These are phyloP conservation scores for Xerocomus potaroensis DNA, from an alignment of 768 basidiomycete species.

Conservation along the genomic window DNA sequence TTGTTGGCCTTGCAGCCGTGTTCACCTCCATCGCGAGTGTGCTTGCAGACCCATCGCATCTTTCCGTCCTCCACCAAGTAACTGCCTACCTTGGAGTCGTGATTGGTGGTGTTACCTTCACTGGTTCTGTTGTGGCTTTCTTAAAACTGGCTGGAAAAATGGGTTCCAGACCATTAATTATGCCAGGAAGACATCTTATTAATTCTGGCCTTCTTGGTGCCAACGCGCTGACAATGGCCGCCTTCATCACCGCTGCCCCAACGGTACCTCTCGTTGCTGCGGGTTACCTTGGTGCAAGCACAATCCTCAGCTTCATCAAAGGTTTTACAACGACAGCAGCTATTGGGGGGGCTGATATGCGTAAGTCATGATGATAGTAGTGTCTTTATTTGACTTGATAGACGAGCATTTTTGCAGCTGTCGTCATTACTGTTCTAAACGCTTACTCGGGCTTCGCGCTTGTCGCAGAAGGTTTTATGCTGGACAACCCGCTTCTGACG, in stretches of 20 bases:
- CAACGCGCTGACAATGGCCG: constrained; percentile 70
- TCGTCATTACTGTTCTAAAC: constrained; percentile 87
- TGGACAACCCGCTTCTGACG: constrained; percentile 80
- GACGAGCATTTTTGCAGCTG: constrained; percentile 44
- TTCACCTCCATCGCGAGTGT: constrained; percentile 83
- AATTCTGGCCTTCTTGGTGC: constrained; percentile 68
- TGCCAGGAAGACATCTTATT: constrained; percentile 76
- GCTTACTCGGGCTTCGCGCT: constrained; percentile 90
- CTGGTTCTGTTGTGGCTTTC: constrained; percentile 87
- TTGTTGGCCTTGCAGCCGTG: constrained; percentile 87
- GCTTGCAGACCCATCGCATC: constrained; percentile 62
- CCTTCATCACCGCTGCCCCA: constrained; percentile 68
- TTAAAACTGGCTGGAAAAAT: constrained; percentile 81
- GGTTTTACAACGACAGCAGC: constrained; percentile 86
- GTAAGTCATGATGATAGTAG: constrained; percentile 40
- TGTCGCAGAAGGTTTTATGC: constrained; percentile 90
- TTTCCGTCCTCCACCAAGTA: constrained; percentile 69
- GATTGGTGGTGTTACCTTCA: constrained; percentile 87
- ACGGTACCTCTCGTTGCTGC: constrained; percentile 72
- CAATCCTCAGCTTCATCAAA: constrained; percentile 76
- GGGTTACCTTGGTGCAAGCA: constrained; percentile 68
- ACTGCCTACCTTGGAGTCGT: constrained; percentile 85
- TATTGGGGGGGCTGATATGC: constrained; percentile 94
- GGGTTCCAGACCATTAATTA: constrained; percentile 63
- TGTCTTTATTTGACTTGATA: constrained; percentile 2